phyloP scores from a whole-genome alignment of 108 stramenopile species.

The Cyclotella cryptica region DNA sequence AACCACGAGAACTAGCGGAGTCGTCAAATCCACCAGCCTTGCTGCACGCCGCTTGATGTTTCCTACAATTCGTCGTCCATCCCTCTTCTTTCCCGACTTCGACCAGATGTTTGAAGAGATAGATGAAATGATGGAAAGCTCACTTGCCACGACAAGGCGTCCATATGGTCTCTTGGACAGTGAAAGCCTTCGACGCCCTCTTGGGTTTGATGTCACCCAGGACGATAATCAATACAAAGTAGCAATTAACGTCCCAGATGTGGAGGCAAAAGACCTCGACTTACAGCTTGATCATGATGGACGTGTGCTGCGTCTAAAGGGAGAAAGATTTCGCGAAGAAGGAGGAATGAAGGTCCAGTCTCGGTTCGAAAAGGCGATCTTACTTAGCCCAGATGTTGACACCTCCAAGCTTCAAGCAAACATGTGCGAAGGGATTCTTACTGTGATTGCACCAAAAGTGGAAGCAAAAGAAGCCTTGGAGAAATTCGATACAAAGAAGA shows the following conservation, averaged over 20 bases:
- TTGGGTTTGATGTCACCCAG: constrained; percentile 40
- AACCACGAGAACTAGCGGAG: background rate
- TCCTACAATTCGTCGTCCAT: constrained; percentile 21
- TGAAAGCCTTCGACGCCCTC: constrained; percentile 6
- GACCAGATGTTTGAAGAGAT: constrained; percentile 45
- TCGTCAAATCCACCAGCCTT: constrained; percentile 22
- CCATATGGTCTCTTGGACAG: constrained; percentile 18
- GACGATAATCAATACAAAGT: constrained; percentile 43
- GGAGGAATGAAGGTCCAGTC: constrained; percentile 39
- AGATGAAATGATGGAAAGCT: constrained; percentile 32
- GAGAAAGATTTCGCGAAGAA: constrained; percentile 32
- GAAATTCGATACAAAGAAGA: constrained; percentile 18
- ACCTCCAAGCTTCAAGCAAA: constrained; percentile 29
- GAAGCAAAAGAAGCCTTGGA: constrained; percentile 19
- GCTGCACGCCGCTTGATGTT: constrained; percentile 20
- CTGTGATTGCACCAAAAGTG: constrained; percentile 42
- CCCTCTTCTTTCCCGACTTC: constrained; percentile 29
- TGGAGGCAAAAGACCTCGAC: constrained; percentile 42
- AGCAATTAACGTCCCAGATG: constrained; percentile 39
- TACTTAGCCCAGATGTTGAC: constrained; percentile 39
- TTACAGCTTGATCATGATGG: constrained; percentile 48
- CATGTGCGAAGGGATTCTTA: constrained; percentile 28
- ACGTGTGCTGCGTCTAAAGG: constrained; percentile 46
- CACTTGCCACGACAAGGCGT: constrained; percentile 16
- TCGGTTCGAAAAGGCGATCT: constrained; percentile 46